A percentile compares a stretch with the other conserved stretches of the same genome.
Conservation (phyloP, 768 basidiomycete species). For the Calocybe gangraenosa region DNA sequence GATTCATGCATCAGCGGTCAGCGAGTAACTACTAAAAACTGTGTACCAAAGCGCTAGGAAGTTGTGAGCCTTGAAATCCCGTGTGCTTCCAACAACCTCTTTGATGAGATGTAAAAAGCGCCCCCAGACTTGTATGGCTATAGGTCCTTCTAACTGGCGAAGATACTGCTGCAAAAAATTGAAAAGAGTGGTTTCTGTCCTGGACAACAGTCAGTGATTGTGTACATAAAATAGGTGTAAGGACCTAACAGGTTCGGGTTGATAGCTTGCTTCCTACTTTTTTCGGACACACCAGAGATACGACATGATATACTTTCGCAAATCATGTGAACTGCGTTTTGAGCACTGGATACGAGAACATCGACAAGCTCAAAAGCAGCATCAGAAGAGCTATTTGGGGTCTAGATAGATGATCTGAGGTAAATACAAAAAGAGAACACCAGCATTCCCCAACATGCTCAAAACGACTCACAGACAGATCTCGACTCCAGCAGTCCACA, state of each 20-base stretch:
- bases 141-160: constrained; percentile 77
- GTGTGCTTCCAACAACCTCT: constrained; percentile 63
- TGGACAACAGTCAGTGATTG: constrained; percentile 23
- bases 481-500: constrained; percentile 77
- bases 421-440: too few relatives aligned
- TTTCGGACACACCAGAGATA: constrained; percentile 51
- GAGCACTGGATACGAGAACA: constrained; percentile 77
- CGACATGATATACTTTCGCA: constrained; percentile 78
- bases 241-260: constrained; percentile 64
- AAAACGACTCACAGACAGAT: constrained; percentile 38
- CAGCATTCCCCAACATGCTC: not conserved
- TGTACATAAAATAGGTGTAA: not conserved
- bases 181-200: constrained; percentile 71
- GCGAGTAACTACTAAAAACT: constrained; percentile 6
- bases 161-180: constrained; percentile 88
- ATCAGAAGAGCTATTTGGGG: constrained; percentile 35
- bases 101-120: constrained; percentile 74
- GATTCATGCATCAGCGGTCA: not conserved
- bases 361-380: constrained; percentile 82
- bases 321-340: constrained; percentile 82
- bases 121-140: constrained; percentile 91
- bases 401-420: constrained; percentile 25
- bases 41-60: constrained; percentile 71
- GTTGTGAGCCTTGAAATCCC: constrained; percentile 66
- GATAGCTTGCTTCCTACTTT: constrained; percentile 52